Evolutionary conservation across 1,139 yeast species (phyloP).

Genomic region (Nakaseomyces bracarensis): DNA sequence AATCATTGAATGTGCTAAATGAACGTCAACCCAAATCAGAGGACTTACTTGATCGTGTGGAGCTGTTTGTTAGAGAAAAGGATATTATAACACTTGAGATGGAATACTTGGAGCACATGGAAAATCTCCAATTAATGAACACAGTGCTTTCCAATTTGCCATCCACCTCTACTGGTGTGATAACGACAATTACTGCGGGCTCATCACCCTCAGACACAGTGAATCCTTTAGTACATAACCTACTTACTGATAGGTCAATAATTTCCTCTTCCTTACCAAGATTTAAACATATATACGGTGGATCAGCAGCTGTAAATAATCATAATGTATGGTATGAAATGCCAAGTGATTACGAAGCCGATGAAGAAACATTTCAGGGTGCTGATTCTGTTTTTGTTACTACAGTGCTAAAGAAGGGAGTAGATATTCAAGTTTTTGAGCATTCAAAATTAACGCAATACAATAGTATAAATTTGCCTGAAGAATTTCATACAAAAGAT

Average conservation of each 20-base stretch:
- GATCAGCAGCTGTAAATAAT: constrained; percentile 6
- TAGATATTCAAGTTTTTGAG: constrained; percentile 47
- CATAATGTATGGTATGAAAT: constrained; percentile 22
- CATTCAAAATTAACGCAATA: constrained; percentile 26
- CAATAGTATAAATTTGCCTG: constrained; percentile 27
- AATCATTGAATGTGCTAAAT: constrained; percentile 12
- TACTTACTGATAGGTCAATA: constrained; percentile 85
- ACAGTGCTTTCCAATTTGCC: constrained; percentile 33
- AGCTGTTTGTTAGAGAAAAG: constrained; percentile 39
- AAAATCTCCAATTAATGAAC: constrained; percentile 33
- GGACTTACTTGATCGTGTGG: constrained; percentile 18
- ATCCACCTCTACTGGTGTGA: constrained; percentile 35
- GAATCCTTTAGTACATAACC: constrained; percentile 82
- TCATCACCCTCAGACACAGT: constrained; percentile 26
- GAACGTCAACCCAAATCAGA: constrained; percentile 15
- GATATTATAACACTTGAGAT: constrained; percentile 14
- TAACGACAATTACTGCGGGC: constrained; percentile 32
- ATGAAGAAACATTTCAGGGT: constrained; percentile 8
- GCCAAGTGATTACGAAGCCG: constrained; percentile 12
- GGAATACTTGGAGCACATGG: constrained; percentile 25
- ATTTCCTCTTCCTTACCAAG: constrained; percentile 88
- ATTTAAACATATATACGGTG: constrained; percentile 32
- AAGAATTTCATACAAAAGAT: constrained; percentile 2
- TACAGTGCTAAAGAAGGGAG: constrained; percentile 72
- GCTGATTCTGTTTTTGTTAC: constrained; percentile 40